Base-by-base conservation (phyloP, 2,329 filamentous ascomycete species). In the Paecilomyces dactylethromorphus region DNA sequence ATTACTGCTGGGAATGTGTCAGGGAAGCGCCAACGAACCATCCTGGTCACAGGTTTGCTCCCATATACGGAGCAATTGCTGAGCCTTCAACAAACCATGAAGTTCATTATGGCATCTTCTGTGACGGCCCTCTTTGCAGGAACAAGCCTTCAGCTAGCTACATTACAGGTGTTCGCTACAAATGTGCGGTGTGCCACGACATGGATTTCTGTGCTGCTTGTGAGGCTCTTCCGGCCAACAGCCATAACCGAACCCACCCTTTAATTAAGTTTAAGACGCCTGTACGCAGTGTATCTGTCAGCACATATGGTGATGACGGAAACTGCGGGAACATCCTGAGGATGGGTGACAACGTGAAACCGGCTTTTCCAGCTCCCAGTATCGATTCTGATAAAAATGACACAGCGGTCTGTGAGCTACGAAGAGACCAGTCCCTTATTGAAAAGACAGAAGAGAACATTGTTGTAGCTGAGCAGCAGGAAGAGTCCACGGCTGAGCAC, bases 221-320 rank as follows among this genome's bases (percentile, higher is more conserved):
- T 78, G 95, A 99, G 78, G 91, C 93, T 54, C 87, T 87, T 68
- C 94, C 94, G 7, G 81, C 81, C 63, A 93, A 95, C 74, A 80
- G 79, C 22, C 94, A 99, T 80, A 97, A 97, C 81, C 87, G 87
- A 75, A 96, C 92, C n/a, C 94, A 99, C 69, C 94, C 94, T 29
- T 80, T 99, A 66, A 92, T 99, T 80, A 97, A 96, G 79, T 92
- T 99, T 81, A 96, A 91, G 83, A 95, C 90, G 2, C 90, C 93
- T 10, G 88, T 99, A 54, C 89, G 91, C 65, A 88, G 90, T 65
- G 90, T 96, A 35, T 92, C 85, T 62, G 90, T 99, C 56, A 92
- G 87, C 55, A 97, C 93, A 8, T 82, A 89, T 63, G 89, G 88
- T 56, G 91, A 96, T 75, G 86, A 91, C 66, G 83, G 83, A 60